Conservation (phyloP, 257 asterid genomes). For the Buddleja alternifolia region DNA sequence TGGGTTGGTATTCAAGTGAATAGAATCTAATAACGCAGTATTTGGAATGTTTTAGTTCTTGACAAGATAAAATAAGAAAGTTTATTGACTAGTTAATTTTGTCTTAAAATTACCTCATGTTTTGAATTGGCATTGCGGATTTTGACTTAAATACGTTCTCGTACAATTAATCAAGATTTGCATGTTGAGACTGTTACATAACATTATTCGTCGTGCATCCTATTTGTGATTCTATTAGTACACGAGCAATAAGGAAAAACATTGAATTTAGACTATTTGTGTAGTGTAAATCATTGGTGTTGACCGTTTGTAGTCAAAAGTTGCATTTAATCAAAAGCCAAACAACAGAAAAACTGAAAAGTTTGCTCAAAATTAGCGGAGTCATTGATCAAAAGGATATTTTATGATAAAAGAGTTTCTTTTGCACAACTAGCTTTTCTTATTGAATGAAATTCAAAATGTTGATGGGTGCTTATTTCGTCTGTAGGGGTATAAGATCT, state of each 20-base stretch:
- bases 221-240: neutral
- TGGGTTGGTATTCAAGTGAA: neutral
- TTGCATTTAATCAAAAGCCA: slow-evolving; percentile 11
- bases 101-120: neutral
- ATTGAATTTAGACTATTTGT: neutral
- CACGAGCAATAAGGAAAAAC: too few relatives aligned
- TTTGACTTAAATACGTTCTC: neutral
- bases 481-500: slow-evolving; percentile 62
- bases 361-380: neutral
- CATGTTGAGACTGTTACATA: neutral
- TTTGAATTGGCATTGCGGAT: neutral
- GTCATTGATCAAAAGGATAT: too few relatives aligned
- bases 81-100: slow-evolving; percentile 11
- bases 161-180: neutral
- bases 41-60: neutral
- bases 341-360: neutral
- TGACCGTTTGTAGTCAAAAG: too few relatives aligned
- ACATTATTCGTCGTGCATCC: neutral
- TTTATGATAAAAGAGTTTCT: too few relatives aligned
- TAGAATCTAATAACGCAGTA: neutral
- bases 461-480: slow-evolving; percentile 26
- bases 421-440: neutral
- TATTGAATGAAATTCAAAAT: neutral
- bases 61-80: neutral
- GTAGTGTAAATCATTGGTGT: too few relatives aligned